Evolutionary conservation across 495 filamentous ascomycete genomes (phyloP).

Genomic region (Talaromyces liani): DNA sequence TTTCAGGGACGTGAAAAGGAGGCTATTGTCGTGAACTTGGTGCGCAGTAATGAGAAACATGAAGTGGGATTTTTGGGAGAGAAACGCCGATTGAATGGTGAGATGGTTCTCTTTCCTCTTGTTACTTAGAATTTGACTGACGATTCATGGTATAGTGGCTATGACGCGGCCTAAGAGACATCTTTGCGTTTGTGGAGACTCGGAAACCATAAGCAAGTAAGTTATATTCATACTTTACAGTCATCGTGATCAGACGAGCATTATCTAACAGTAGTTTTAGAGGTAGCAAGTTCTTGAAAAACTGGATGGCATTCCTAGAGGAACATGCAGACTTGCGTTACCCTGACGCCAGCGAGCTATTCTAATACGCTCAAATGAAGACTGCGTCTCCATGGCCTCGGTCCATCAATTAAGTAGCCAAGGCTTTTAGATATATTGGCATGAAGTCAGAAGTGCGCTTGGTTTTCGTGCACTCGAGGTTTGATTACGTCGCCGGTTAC

Average conservation of each 20-base stretch:
- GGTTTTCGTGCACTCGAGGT: too few relatives aligned
- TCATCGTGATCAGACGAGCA: not conserved
- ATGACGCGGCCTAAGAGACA: conserved; percentile 92
- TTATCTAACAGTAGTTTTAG: conserved; percentile 30
- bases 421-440: too few relatives aligned
- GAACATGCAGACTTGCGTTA: conserved; percentile 80
- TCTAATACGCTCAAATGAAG: not conserved
- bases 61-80: conserved; percentile 91
- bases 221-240: conserved; percentile 23
- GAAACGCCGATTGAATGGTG: conserved; percentile 85
- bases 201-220: conserved; percentile 80
- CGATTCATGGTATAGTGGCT: conserved; percentile 52
- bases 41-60: conserved; percentile 76
- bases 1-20: conserved; percentile 98
- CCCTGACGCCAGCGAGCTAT: conserved; percentile 54
- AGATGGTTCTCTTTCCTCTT: conserved; percentile 9
- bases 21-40: conserved; percentile 82
- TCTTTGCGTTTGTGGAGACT: conserved; percentile 85
- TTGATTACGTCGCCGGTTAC: too few relatives aligned
- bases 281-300: conserved; percentile 72
- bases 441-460: too few relatives aligned
- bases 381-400: not conserved
- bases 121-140: not conserved
- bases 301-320: conserved; percentile 85
- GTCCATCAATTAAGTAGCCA: too few relatives aligned